Evolutionary conservation across 768 basidiomycete genomes (phyloP), one percentile per base, ranked within the genome.

Genomic region (Suillus occidentalis): DNA sequence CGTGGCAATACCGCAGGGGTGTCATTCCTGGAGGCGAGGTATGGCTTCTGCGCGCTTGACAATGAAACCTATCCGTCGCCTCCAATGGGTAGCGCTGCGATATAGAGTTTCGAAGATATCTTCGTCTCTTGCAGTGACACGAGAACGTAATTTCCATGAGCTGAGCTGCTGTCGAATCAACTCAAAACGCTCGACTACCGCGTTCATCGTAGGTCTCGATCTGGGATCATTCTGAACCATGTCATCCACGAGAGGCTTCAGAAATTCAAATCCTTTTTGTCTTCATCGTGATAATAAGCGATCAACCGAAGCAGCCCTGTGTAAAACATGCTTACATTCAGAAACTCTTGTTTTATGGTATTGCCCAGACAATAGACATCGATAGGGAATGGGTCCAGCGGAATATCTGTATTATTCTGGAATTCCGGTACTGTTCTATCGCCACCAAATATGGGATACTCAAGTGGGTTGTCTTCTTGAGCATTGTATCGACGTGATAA

Each of bases 361-460:
- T 83, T 83, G 0, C 81, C 83, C 0, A 83, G 65, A 39, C 78
- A 79, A 65, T 81, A 84, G 4, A 84, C 72, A 42, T 85, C 84
- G 0, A 76, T 78, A 0, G 77, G 70, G 52, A 84, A 85, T 0
- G 82, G 80, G 65, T 84, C 66, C 12, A 73, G 68, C 0, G 71
- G 75, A 5, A 57, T 14, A 0, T 64, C 55, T 0, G 63, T 37
- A 8, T 61, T 69, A 18, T 70, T 69, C n/a, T 75, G 69, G 43
- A 76, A 78, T 63, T 83, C 82, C 0, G 83, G 82, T 0, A 76
- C 77, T 0, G 79, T 70, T 61, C 75, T 77, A 68, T 87, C 83
- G 2, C 78, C 82, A 0, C 82, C 83, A 12, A 67, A 67, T 1
- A 80, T 71, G 0, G 77, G 74, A 9, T 65, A 50, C 39, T 75